These are phyloP conservation scores for Scedosporium boydii DNA, from an alignment of 2,329 filamentous ascomycete species.

Conservation along the genomic window DNA sequence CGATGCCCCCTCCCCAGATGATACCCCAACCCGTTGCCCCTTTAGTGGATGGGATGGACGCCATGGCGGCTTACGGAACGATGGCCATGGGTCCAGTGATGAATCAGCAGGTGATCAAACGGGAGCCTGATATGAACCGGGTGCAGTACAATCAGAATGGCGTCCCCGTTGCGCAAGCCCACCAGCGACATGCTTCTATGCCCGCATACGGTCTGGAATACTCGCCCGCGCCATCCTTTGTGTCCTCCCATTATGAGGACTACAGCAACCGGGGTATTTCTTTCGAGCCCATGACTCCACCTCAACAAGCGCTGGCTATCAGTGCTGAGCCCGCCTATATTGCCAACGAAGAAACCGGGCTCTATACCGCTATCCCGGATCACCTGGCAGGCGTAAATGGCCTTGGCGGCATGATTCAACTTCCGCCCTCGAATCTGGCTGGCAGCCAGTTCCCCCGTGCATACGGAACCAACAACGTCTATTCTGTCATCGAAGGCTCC, in stretches of 20 bases:
- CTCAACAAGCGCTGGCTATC: conserved; percentile 76
- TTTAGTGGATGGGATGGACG: conserved; percentile 57
- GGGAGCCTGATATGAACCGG: conserved; percentile 74
- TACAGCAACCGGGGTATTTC: conserved; percentile 95
- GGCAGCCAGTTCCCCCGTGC: conserved; percentile 71
- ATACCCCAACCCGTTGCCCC: conserved; percentile 51
- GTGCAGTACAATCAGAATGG: conserved; percentile 90
- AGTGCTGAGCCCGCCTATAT: conserved; percentile 91
- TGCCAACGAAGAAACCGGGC: conserved; percentile 91
- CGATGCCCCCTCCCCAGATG: conserved; percentile 88
- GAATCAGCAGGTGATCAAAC: conserved; percentile 70
- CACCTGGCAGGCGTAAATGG: conserved; percentile 62
- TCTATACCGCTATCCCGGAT: conserved; percentile 92
- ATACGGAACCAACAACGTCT: conserved; percentile 68
- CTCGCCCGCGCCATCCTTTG: conserved; percentile 93
- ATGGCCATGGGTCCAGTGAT: conserved; percentile 63
- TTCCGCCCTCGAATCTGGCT: conserved; percentile 76
- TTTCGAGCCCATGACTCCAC: conserved; percentile 93
- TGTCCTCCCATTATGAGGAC: conserved; percentile 97
- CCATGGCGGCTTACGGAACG: conserved; percentile 59
- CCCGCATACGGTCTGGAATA: conserved; percentile 91
- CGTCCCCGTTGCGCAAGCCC: conserved; percentile 69
- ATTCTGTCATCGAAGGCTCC: conserved; percentile 94
- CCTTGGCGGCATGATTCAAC: conserved; percentile 82
- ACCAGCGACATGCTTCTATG: conserved; percentile 97